These are phyloP conservation scores for Vickermania ingenoplastis DNA, from an alignment of 208 protist genomes.

Conservation along the genomic window DNA sequence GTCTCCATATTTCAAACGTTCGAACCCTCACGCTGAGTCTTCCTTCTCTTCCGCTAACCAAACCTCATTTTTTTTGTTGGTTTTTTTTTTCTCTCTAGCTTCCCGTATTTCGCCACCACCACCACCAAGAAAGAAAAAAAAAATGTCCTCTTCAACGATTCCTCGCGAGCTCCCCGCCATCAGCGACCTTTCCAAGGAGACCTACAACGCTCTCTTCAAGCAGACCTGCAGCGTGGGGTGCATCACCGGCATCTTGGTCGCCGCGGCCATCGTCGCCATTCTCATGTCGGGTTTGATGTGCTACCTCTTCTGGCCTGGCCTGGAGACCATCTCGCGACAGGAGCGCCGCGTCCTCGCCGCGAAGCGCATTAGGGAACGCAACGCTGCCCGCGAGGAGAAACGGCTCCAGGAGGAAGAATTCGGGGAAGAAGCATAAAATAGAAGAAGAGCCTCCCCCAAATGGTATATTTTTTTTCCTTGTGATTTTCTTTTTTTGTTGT, in stretches of 20 bases:
- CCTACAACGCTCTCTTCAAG: conserved; percentile 3
- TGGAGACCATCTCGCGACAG: conserved; percentile 32
- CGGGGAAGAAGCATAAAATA: conserved; percentile 2
- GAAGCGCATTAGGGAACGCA: conserved; percentile 29
- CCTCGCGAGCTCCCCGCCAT: not conserved
- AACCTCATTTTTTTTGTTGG: no score
- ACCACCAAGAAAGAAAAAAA: no score
- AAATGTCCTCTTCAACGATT: not conserved
- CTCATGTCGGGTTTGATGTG: conserved; percentile 24
- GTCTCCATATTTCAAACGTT: no score
- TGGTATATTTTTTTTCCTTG: conserved; percentile 1
- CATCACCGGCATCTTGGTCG: conserved; percentile 33
- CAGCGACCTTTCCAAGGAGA: not conserved
- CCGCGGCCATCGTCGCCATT: conserved; percentile 23
- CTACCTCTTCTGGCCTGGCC: conserved; percentile 30
- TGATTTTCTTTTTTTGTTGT: not conserved
- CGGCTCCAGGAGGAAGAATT: conserved; percentile 14
- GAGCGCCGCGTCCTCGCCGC: conserved; percentile 24
- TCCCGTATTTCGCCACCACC: no score
- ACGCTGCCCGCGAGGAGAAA: conserved; percentile 26
- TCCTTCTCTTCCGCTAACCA: no score
- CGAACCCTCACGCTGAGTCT: no score
- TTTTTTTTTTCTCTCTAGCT: no score
- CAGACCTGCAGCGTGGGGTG: conserved; percentile 46
- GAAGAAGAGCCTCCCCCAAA: not conserved